phyloP scores from a whole-genome alignment of 2,329 filamentous ascomycete genomes.

The Curvularia hawaiiensis region DNA sequence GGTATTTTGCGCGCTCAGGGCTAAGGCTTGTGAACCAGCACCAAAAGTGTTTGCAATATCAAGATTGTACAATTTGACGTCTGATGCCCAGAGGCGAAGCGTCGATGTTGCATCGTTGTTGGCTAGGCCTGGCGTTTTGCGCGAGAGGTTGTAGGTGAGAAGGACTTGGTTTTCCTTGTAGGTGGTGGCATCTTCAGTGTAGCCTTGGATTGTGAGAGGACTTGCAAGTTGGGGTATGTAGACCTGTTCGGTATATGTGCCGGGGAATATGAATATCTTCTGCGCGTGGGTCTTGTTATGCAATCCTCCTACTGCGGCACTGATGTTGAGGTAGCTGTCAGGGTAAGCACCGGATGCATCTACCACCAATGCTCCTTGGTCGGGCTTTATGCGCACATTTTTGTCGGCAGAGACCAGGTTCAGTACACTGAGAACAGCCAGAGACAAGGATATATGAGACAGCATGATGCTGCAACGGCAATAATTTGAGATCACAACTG shows the following conservation, averaged over 20 bases:
- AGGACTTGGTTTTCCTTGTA: constrained; percentile 63
- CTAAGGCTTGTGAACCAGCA: constrained; percentile 51
- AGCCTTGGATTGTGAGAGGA: constrained; percentile 61
- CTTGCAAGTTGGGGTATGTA: constrained; percentile 54
- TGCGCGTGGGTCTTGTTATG: constrained; percentile 18
- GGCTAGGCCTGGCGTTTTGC: constrained; percentile 30
- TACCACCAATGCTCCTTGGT: constrained; percentile 23
- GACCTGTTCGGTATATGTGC: constrained; percentile 64
- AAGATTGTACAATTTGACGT: constrained; percentile 65
- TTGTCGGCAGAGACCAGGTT: constrained; percentile 13
- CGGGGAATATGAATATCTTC: constrained; percentile 62
- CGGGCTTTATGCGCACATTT: constrained; percentile 17
- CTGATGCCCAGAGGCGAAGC: constrained; percentile 50
- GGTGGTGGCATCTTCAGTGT: constrained; percentile 56
- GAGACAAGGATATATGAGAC: neutral
- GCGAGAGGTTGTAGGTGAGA: constrained; percentile 49
- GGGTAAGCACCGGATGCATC: constrained; percentile 21
- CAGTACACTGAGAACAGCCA: neutral
- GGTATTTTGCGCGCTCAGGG: constrained; percentile 54
- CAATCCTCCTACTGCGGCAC: constrained; percentile 21
- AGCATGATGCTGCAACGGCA: constrained; percentile 1
- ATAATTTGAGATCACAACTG: neutral
- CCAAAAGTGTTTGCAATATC: constrained; percentile 55
- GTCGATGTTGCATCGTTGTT: constrained; percentile 59
- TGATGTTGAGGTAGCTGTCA: constrained; percentile 23